Base-by-base conservation (phyloP, 2,329 filamentous ascomycete species). In the Neocucurbitaria cava region DNA sequence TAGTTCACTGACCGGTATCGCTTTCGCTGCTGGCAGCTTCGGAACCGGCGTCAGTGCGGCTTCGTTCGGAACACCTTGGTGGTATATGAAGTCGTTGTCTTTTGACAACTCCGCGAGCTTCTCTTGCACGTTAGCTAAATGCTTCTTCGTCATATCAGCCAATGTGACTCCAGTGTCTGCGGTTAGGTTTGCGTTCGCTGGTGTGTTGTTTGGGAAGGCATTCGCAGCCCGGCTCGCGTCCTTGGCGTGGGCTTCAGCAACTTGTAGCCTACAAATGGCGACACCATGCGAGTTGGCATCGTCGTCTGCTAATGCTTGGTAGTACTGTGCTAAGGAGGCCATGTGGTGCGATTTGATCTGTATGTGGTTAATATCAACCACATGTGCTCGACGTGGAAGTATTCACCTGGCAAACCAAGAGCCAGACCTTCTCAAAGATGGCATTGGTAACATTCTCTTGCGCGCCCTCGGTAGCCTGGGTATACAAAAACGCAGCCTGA, bases 41-140 rank as follows among this genome's bases (percentile, higher is more conserved):
- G 92, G 85, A 44, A 99, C 92, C 1, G 89, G 84, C 1, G 91
- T 80, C 11, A 99, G 79, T 24, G 89, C 89, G 3, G 92, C 90
- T 75, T 97, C 92, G 9, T 89, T 88, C 0, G 95, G 94, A 1
- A 99, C 89, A 1, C 87, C 88, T 66, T 98, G 92, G 73, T 99
- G 95, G 71, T 99, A 99, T 72, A 99, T 96, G 76, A 95, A 98
- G 73, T 99, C 95, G 65, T 99, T 99, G 75, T 99, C 95, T 69
- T 96, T 96, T 64, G 85, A 83, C 45, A 93, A 83, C 56, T 91
- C 88, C 17, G 82, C 81, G 20, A 96, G 80, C 73, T 90, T 93
- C 58, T 94, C 90, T 71, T 96, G 90, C 3, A 96, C 89, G 28
- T 87, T 89, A 0, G 89, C 82, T 24, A 90, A 78, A 66, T 98